Percentiles rank a stretch among this genome's conserved stretches.
Evolutionary conservation across 2,329 filamentous ascomycete genomes (phyloP).

Genomic region (Catunica adiposa): DNA sequence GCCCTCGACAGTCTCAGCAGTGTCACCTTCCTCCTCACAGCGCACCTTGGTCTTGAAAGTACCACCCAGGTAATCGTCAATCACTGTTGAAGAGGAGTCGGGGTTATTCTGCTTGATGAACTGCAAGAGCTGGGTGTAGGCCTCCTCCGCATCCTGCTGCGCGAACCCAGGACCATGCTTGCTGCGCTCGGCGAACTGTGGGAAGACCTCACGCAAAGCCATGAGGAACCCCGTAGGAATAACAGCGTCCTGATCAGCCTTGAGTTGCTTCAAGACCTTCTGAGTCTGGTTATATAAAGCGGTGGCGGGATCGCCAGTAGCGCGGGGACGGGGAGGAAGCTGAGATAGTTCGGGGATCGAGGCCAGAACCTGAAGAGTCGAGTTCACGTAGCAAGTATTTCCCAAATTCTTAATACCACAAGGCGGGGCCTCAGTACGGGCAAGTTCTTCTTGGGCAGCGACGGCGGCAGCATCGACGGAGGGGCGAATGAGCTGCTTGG

Average conservation of each 20-base stretch:
- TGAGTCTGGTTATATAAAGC: conserved; percentile 15
- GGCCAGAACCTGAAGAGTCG: conserved; percentile 80
- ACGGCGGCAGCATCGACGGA: conserved; percentile 30
- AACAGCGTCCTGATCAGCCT: conserved; percentile 67
- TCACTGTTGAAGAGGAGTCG: conserved; percentile 17
- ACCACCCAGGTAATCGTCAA: conserved; percentile 83
- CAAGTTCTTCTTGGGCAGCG: conserved; percentile 80
- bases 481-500: conserved; percentile 48
- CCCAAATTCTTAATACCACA: conserved; percentile 82
- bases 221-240: conserved; percentile 69
- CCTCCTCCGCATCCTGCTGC: conserved; percentile 98
- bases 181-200: conserved; percentile 82
- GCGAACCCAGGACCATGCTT: conserved; percentile 72
- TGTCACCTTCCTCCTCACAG: conserved; percentile 67
- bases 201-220: conserved; percentile 61
- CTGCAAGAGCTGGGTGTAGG: conserved; percentile 87
- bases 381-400: conserved; percentile 98
- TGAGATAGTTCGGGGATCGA: conserved; percentile 82
- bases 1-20: conserved; percentile 51
- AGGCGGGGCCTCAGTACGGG: conserved; percentile 65
- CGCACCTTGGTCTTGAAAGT: conserved; percentile 62
- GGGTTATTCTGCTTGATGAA: conserved; percentile 41
- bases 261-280: conserved; percentile 54
- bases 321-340: conserved; percentile 42
- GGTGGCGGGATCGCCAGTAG: conserved; percentile 26